phyloP scores from a whole-genome alignment of 2,329 filamentous ascomycete species.

The Trichoderma harzianum region DNA sequence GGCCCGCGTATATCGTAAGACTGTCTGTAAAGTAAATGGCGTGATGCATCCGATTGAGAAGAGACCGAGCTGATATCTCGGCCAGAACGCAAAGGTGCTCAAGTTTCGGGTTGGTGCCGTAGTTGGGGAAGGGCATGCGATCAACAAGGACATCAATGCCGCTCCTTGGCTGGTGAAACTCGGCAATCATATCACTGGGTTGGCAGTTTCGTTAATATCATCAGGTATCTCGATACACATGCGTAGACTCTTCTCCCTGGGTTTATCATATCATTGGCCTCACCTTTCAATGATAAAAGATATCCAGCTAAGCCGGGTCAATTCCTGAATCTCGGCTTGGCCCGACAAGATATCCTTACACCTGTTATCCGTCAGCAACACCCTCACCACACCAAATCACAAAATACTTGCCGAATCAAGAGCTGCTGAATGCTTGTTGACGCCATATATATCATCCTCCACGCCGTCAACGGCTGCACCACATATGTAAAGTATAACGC shows the following conservation, averaged over 20 bases:
- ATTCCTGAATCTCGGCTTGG: slow-evolving; percentile 18
- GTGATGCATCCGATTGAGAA: slow-evolving; percentile 28
- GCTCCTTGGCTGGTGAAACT: slow-evolving; percentile 27
- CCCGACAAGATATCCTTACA: slow-evolving; percentile 17
- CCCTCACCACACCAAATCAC: not conserved
- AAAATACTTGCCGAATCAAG: slow-evolving; percentile 16
- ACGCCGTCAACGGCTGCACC: slow-evolving; percentile 22
- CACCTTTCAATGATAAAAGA: slow-evolving; percentile 29
- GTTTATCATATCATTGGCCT: not conserved
- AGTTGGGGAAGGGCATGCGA: slow-evolving; percentile 26
- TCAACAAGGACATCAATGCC: slow-evolving; percentile 28
- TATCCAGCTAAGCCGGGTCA: slow-evolving; percentile 26
- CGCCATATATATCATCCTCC: slow-evolving; percentile 24
- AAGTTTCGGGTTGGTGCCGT: slow-evolving; percentile 19
- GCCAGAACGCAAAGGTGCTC: slow-evolving; percentile 23
- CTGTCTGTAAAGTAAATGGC: slow-evolving; percentile 24
- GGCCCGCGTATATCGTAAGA: slow-evolving; percentile 20
- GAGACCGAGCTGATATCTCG: slow-evolving; percentile 23
- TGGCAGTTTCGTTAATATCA: not conserved
- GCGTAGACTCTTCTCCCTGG: no score
- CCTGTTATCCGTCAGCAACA: not conserved
- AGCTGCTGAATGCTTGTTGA: slow-evolving; percentile 24
- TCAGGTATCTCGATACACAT: not conserved
- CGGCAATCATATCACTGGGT: slow-evolving; percentile 24
- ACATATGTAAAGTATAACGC: slow-evolving; percentile 22